Evolutionary conservation across 1,139 yeast species (phyloP), one percentile per base, ranked within the genome.

Genomic region (Hemisphaericaspora xylanilytica): DNA sequence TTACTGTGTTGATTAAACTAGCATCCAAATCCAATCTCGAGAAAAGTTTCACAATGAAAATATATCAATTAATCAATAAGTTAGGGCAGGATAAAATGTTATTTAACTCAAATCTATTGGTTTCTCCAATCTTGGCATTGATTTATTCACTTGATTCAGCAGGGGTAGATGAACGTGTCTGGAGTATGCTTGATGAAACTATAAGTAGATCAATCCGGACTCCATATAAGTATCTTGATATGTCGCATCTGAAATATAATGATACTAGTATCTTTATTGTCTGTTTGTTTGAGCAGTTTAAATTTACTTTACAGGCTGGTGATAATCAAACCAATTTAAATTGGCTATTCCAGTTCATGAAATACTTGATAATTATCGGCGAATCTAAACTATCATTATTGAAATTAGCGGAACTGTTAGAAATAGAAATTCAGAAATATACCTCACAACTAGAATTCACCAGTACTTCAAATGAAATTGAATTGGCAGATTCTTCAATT

Each of bases 151-250:
- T 73, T 27, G 58, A 57, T 35, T 31, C 36, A 21, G 14, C 20
- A 8, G 27, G 21, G 7, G 39, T 36, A 14, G 40, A 38, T 12
- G 38, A 30, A 4, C 32, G 35, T 6, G 32, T 61, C 21, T 84
- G 88, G 83, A 65, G 65, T 12, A 58, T 87, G 28, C 49, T 90
- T 12, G 95, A 89, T 55, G 94, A 89, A 55, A 67, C 85, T 0
- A 71, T 87, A 20, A 68, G 88, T 1, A 73, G 96, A 48, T 71
- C 81, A 44, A 71, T 84, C 39, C 73, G 79, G 44, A 64, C 87
- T 1, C 97, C 97, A 0, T 92, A 84, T 61, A 88, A 85, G 55
- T 90, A 88, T 50, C 73, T 87, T 39, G 97, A 90, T 54, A 53
- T 70, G 42, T 70, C 86, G 1, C 76, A 75, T 37, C 50, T 56